phyloP scores from a whole-genome alignment of 1,284 basidiomycete species.

The Schizophyllum commune region DNA sequence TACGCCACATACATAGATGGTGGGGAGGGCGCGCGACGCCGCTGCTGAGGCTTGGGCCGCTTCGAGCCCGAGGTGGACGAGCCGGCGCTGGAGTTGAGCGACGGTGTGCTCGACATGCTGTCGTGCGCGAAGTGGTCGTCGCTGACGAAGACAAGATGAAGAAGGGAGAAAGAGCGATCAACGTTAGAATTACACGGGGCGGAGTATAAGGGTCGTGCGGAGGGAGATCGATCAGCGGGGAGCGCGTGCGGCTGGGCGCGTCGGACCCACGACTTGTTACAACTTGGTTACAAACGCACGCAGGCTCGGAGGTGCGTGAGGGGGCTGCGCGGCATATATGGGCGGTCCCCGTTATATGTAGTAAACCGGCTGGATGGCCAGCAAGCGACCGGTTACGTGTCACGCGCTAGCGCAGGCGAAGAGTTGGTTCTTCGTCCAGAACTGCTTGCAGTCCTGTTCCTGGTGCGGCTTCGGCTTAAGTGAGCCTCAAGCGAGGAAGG shows the following conservation, averaged over 20 bases:
- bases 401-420: neutral
- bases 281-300: neutral
- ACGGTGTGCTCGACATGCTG: neutral
- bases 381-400: neutral
- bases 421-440: neutral
- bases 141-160: neutral
- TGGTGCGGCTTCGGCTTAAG: neutral
- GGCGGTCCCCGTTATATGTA: too few species aligned
- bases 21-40: neutral
- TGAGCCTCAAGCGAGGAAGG: neutral
- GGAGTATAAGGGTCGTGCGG: neutral
- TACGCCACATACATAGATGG: constrained; percentile 1
- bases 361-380: too few species aligned
- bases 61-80: neutral
- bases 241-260: too few species aligned
- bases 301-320: neutral
- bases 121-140: neutral
- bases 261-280: neutral
- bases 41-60: neutral
- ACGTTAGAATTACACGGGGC: neutral
- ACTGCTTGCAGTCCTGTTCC: neutral
- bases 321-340: too few species aligned
- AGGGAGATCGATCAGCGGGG: neutral
- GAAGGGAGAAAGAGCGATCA: neutral
- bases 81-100: neutral